Base-by-base conservation (phyloP, 2,329 filamentous ascomycete species). In the Xylaria sp. region DNA sequence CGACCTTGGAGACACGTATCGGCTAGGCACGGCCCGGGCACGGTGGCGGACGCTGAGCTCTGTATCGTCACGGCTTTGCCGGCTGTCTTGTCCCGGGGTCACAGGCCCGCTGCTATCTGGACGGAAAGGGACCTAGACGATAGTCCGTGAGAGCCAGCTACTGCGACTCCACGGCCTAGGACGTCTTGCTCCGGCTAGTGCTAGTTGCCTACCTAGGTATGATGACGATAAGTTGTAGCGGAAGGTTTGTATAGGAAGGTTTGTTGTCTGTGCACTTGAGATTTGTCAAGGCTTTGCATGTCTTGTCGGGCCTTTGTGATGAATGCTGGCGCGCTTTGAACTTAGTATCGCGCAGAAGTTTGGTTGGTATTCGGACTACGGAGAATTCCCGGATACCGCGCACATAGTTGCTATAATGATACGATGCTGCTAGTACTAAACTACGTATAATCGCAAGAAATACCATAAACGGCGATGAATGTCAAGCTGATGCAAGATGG, bases 61-160 rank as follows among this genome's bases (percentile, higher is more conserved):
- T 36, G 28, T 33, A 23, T 20, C 53, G 31, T 38, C 33, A 11
- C 53, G 31, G 53, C 53, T 38, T 23, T 23, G 53, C 53, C 33
- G 53, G 53, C 31, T 56, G 31, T 4, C 53, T 56, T 56, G 53
- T 36, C 31, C 51, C 53, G 53, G 51, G 13, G 17, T 23, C 26
- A 13, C 15, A 40, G 38, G 38, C 13, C 38, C 36, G 36, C 10
- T 13, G 36, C 11, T 10, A 13, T n/a, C 26, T 49, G 2, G 46
- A 28, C 13, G 23, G 23, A 23, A 49, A 23, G 23, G 11, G 11
- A 23, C 26, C 23, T 49, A 28, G 23, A 28, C 2, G 5, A 13
- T 15, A 1, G 13, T 53, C 7, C 49, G 49, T 10, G 15, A 53
- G 49, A 33, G 26, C 15, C n/a, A 31, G 26, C 15, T 11, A 26